phyloP scores from a whole-genome alignment of 2,329 filamentous ascomycete genomes.

The Magnaporthiopsis incrustans region DNA sequence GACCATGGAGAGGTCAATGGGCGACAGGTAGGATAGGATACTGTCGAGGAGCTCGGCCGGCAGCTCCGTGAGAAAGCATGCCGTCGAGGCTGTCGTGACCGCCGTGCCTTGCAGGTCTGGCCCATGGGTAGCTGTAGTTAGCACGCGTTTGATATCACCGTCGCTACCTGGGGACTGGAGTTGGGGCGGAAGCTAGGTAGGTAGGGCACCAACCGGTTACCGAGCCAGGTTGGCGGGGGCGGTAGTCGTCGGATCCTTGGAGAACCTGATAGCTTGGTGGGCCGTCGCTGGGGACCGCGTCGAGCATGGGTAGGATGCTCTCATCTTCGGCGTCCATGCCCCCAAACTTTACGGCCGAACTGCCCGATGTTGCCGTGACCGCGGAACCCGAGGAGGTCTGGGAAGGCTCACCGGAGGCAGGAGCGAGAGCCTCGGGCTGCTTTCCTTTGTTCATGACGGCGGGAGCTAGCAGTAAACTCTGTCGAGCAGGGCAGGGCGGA shows the following conservation, averaged over 20 bases:
- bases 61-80: constrained; percentile 28
- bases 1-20: constrained; percentile 53
- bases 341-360: constrained; percentile 19
- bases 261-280: constrained; percentile 14
- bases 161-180: not conserved
- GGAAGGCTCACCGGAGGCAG: not conserved
- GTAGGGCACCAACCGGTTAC: not conserved
- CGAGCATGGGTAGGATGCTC: constrained; percentile 22
- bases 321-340: constrained; percentile 28
- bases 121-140: not conserved
- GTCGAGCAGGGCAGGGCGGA: not conserved
- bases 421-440: not conserved
- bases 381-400: not conserved
- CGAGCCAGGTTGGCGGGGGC: constrained; percentile 7
- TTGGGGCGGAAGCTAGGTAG: too few species aligned
- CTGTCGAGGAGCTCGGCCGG: constrained; percentile 68
- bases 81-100: not conserved
- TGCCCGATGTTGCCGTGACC: not conserved
- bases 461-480: not conserved
- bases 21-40: constrained; percentile 60
- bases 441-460: not conserved
- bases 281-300: constrained; percentile 19
- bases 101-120: not conserved
- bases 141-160: not conserved
- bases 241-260: constrained; percentile 12